A percentile compares a stretch with the other conserved stretches of the same genome.
These are phyloP conservation scores for Niebla homalea DNA, from an alignment of 495 filamentous ascomycete species.

Conservation along the genomic window DNA sequence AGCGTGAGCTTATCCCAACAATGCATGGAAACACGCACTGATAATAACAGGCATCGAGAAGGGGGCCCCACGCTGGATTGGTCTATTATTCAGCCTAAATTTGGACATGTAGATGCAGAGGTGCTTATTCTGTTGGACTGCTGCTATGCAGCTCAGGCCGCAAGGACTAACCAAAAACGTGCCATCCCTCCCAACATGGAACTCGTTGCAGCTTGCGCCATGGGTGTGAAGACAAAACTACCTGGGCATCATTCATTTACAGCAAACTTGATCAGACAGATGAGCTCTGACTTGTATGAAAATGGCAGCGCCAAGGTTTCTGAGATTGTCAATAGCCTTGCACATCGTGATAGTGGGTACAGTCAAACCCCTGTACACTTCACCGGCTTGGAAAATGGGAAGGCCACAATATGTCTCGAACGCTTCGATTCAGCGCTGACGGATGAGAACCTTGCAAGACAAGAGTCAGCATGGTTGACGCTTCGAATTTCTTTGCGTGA, in stretches of 20 bases:
- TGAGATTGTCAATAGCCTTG: not conserved
- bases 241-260: not conserved
- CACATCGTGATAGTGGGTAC: constrained; percentile 1
- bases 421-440: not conserved
- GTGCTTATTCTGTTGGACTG: not conserved
- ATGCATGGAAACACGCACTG: not conserved
- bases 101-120: not conserved
- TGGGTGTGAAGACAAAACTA: not conserved
- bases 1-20: not conserved
- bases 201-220: constrained; percentile 1
- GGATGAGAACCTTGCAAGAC: not conserved
- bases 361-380: not conserved
- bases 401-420: constrained; percentile 3
- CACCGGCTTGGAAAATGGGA: not conserved
- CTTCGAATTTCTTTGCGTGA: not conserved
- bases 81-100: constrained; percentile 1
- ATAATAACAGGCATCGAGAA: not conserved
- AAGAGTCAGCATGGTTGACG: constrained; percentile 2
- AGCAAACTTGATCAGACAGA: not conserved
- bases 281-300: not conserved
- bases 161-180: not conserved
- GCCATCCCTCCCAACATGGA: not conserved
- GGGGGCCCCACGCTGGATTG: not conserved
- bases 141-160: not conserved
- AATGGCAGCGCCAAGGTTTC: not conserved